Conservation (phyloP, 495 filamentous ascomycete species). For the Penicillium samsonianum region DNA sequence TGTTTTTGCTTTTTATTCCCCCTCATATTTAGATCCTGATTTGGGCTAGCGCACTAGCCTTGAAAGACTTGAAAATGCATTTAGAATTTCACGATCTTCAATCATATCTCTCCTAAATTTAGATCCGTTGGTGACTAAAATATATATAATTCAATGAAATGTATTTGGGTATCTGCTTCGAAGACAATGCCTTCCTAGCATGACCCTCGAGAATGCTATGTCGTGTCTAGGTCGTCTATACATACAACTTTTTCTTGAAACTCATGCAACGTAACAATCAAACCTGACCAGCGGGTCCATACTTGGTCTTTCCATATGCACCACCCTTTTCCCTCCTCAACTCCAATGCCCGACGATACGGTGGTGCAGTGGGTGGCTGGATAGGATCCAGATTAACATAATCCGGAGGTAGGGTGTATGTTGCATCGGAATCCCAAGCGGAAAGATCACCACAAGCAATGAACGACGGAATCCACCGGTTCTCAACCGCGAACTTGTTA, state of each 20-base stretch:
- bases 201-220: constrained; percentile 12
- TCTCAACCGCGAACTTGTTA: constrained; percentile 40
- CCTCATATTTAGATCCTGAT: constrained; percentile 24
- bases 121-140: neutral
- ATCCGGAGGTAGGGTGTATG: constrained; percentile 77
- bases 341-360: constrained; percentile 89
- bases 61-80: constrained; percentile 28
- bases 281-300: constrained; percentile 31
- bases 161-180: constrained; percentile 15
- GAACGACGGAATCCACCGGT: constrained; percentile 88
- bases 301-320: constrained; percentile 77
- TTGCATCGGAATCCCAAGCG: constrained; percentile 90
- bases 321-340: constrained; percentile 74
- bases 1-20: constrained; percentile 30
- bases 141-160: neutral
- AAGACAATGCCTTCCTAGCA: constrained; percentile 3
- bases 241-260: constrained; percentile 10
- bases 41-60: neutral
- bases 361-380: constrained; percentile 94
- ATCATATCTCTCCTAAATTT: neutral
- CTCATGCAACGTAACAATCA: constrained; percentile 21
- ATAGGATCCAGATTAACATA: constrained; percentile 84
- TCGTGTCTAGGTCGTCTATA: constrained; percentile 19
- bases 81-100: neutral
- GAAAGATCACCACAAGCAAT: constrained; percentile 96